phyloP scores from a whole-genome alignment of 1,139 yeast species.

The Nakaseomyces nivariensis region DNA sequence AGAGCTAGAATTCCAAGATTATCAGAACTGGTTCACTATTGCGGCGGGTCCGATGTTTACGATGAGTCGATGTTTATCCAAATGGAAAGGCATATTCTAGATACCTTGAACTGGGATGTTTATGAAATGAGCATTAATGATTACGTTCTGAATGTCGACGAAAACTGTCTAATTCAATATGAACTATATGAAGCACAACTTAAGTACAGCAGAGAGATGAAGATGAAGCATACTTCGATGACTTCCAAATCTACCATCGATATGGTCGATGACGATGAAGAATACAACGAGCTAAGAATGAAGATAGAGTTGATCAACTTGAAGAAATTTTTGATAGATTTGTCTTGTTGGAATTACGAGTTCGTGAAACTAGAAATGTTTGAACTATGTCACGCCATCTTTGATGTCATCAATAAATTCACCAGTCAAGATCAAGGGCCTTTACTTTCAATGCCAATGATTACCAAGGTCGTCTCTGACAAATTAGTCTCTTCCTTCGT shows the following conservation, averaged over 20 bases:
- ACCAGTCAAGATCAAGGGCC: conserved; percentile 29
- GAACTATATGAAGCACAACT: conserved; percentile 30
- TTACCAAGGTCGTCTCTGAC: conserved; percentile 19
- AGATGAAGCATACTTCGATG: conserved; percentile 19
- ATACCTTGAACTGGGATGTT: conserved; percentile 75
- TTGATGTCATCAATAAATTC: conserved; percentile 25
- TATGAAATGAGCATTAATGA: conserved; percentile 51
- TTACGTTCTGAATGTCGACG: conserved; percentile 36
- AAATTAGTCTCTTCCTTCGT: conserved; percentile 22
- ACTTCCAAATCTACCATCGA: conserved; percentile 10
- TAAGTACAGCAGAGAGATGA: conserved; percentile 21
- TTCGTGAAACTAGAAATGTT: conserved; percentile 25
- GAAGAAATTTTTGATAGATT: conserved; percentile 27
- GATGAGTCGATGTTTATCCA: conserved; percentile 86
- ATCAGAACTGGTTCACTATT: conserved; percentile 48
- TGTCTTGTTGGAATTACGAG: conserved; percentile 27
- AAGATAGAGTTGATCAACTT: conserved; percentile 27
- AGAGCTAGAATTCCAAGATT: conserved; percentile 57
- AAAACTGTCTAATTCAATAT: conserved; percentile 33
- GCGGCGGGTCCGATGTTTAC: conserved; percentile 60
- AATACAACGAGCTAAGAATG: conserved; percentile 23
- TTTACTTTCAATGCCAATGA: conserved; percentile 23
- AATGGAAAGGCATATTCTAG: conserved; percentile 85
- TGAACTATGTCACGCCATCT: conserved; percentile 26
- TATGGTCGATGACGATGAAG: conserved; percentile 15